Percentiles rank a stretch among this genome's conserved stretches.
phyloP scores from a whole-genome alignment of 352 stramenopile species.

The Thalassiosira hispida region DNA sequence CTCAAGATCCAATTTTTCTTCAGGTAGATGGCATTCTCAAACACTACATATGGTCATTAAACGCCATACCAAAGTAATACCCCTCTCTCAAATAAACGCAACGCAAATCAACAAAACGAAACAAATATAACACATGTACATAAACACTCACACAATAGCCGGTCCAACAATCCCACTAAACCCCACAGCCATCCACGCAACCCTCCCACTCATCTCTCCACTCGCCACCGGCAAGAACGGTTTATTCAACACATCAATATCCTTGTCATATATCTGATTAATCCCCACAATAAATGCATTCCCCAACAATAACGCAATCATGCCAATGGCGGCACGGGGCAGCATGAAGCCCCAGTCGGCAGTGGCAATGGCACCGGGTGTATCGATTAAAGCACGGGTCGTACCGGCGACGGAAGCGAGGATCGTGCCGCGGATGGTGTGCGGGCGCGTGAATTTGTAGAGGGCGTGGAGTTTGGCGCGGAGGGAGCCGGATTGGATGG shows the following conservation, averaged over 20 bases:
- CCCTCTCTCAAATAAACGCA: no score
- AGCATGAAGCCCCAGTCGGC: conserved; percentile 74
- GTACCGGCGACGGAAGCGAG: conserved; percentile 87
- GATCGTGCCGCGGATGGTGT: conserved; percentile 89
- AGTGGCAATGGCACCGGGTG: conserved; percentile 66
- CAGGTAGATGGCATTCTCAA: no score
- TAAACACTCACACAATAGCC: conserved; percentile 71
- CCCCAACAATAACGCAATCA: conserved; percentile 85
- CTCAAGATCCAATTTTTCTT: no score
- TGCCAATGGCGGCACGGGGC: conserved; percentile 82
- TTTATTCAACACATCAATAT: conserved; percentile 88
- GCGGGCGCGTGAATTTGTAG: conserved; percentile 88
- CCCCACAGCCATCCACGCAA: conserved; percentile 82
- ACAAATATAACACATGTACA: neutral
- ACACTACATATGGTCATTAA: no score
- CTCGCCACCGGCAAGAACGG: conserved; percentile 88
- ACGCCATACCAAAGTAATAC: no score
- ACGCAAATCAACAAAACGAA: neutral
- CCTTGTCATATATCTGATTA: conserved; percentile 89
- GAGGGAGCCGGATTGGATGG: conserved; percentile 67
- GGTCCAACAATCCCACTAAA: conserved; percentile 71
- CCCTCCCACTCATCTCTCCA: conserved; percentile 82
- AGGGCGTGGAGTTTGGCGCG: conserved; percentile 76
- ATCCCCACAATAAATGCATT: conserved; percentile 91
- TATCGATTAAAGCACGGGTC: conserved; percentile 83